Base-by-base conservation (phyloP, 805 yeast species). In the Wickerhamiella kurtzmanii region DNA sequence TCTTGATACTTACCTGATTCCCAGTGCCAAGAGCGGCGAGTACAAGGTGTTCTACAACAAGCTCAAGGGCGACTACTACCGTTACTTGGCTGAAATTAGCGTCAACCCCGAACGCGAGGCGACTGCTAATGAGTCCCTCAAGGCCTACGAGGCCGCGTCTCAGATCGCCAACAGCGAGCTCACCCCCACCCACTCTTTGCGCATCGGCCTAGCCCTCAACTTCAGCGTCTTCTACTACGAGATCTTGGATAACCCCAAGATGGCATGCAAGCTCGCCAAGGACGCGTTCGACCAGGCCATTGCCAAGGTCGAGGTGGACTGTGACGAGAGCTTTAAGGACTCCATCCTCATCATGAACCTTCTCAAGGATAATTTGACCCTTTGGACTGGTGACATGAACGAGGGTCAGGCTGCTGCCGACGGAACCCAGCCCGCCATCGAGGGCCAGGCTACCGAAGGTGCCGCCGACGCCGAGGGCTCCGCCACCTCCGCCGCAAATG, bases 51-150 rank as follows among this genome's bases (percentile, higher is more conserved):
- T 89, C 72, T 89, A 89, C 77, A 89, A 87, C 75, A 89, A 89
- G 80, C 89, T 89, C 96, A 88, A 89, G 76, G 98, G 98, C 74
- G 98, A 89, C 71, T 89, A 89, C 77, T 95, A 88, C 76, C 94
- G 98, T 74, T 89, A 89, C 71, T 77, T 89, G 70, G 98, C 98
- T 52, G 98, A 89, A 74, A 89, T 92, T 64, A 94, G 97, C 55
- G 74, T 82, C 60, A 79, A 86, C 58, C 96, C 86, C 61, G 84
- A 84, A 72, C 85, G 96, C 68, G 86, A 85, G 65, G 89, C 78
- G 56, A 95, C 97, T 52, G 94, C 97, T 47, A 86, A 84, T 60
- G 79, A 84, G 60, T 88, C 97, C 39, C 80, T 88, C 65, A 94
- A 87, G 68, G 94, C 97, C 54, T 89, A 89, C 77, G 84, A 88